A percentile compares a stretch with the other conserved stretches of the same genome.
phyloP scores from a whole-genome alignment of 2,329 filamentous ascomycete species.

The Xylariaceae sp. region DNA sequence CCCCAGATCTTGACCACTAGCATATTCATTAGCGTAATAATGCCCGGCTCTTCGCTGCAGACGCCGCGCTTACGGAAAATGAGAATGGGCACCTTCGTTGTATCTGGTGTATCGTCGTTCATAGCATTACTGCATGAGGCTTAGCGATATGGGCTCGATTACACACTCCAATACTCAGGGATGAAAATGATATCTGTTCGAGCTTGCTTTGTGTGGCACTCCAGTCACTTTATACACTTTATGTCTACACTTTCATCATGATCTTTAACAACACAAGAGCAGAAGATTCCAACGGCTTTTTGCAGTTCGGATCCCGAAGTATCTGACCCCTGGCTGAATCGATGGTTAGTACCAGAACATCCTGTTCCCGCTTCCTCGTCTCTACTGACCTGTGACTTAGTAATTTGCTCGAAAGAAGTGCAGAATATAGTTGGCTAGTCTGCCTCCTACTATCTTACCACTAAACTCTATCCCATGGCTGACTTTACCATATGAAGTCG shows the following conservation, averaged over 20 bases:
- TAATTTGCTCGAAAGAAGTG: too few relatives aligned
- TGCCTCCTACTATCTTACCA: too few relatives aligned
- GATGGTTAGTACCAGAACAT: too few relatives aligned
- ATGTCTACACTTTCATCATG: neutral
- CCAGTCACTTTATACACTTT: slow-evolving; percentile 1
- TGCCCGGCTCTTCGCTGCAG: slow-evolving; percentile 1
- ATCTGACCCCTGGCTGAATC: slow-evolving; percentile 4
- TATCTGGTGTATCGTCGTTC: slow-evolving; percentile 5
- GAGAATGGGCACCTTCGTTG: slow-evolving; percentile 5
- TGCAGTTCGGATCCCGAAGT: slow-evolving; percentile 7
- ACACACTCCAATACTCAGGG: slow-evolving; percentile 5
- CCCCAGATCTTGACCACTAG: slow-evolving; percentile 1
- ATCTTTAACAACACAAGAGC: neutral
- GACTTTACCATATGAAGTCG: too few relatives aligned
- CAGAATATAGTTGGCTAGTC: too few relatives aligned
- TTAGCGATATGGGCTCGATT: slow-evolving; percentile 7
- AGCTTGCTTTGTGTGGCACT: slow-evolving; percentile 5
- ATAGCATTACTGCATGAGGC: slow-evolving; percentile 6
- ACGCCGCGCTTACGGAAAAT: slow-evolving; percentile 3
- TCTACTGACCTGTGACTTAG: too few relatives aligned
- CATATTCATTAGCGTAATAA: slow-evolving; percentile 1
- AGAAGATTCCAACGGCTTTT: neutral
- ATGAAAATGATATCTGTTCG: slow-evolving; percentile 9
- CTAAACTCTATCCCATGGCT: too few relatives aligned
- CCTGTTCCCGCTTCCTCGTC: too few relatives aligned